A percentile compares a stretch with the other conserved stretches of the same genome.
phyloP scores from a whole-genome alignment of 768 basidiomycete genomes.

The Russula griseocarnosa region DNA sequence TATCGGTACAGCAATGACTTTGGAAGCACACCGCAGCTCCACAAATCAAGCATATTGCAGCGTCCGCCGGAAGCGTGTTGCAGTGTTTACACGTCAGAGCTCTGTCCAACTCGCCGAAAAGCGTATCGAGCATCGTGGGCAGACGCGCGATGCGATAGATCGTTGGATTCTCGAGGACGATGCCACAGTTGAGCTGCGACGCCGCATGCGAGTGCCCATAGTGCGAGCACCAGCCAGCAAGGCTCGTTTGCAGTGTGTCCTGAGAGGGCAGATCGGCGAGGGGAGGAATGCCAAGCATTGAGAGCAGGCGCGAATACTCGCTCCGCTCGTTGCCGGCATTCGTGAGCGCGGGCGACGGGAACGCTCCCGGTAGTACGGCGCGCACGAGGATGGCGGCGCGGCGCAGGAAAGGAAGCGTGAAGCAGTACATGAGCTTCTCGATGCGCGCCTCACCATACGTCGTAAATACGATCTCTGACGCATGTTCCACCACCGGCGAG shows the following conservation, averaged over 20 bases:
- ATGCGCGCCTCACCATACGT: constrained; percentile 80
- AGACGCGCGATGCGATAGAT: constrained; percentile 80
- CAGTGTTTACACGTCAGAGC: constrained; percentile 73
- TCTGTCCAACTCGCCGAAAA: constrained; percentile 74
- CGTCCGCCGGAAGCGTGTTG: constrained; percentile 72
- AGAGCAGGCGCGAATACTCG: constrained; percentile 79
- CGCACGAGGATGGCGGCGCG: constrained; percentile 81
- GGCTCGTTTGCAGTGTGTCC: constrained; percentile 83
- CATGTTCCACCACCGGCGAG: constrained; percentile 82
- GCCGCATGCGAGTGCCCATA: constrained; percentile 78
- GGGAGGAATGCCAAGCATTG: constrained; percentile 71
- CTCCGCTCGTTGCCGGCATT: constrained; percentile 42
- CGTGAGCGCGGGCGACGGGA: constrained; percentile 46
- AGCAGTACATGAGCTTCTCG: constrained; percentile 79
- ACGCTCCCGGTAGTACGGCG: constrained; percentile 62
- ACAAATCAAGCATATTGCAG: constrained; percentile 89
- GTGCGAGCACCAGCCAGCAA: constrained; percentile 87
- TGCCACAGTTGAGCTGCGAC: constrained; percentile 74
- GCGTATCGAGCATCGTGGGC: constrained; percentile 74
- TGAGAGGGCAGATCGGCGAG: constrained; percentile 76
- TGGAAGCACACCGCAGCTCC: constrained; percentile 85
- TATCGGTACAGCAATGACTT: constrained; percentile 86
- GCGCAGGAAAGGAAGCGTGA: constrained; percentile 89
- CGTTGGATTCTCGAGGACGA: constrained; percentile 75
- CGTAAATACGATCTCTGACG: constrained; percentile 72